Evolutionary conservation across 192 early-diverging fungal genomes (phyloP).

Genomic region (Umbelopsis sp.): DNA sequence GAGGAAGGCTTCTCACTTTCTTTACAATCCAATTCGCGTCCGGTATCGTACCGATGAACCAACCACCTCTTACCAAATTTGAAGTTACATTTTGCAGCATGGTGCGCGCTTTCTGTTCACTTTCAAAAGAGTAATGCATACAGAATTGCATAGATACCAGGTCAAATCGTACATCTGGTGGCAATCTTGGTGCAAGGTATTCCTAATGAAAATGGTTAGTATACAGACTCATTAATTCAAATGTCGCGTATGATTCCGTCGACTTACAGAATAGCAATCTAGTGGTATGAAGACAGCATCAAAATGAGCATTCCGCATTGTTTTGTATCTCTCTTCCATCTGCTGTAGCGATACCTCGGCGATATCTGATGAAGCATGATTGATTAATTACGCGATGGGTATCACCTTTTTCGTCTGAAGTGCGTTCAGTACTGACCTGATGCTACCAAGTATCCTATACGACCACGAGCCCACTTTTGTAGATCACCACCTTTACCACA

Average conservation of each 20-base stretch:
- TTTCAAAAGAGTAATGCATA: conserved; percentile 93
- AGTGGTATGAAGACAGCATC: conserved; percentile 76
- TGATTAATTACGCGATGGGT: not conserved
- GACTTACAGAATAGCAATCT: conserved; percentile 82
- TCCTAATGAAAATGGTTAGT: conserved; percentile 36
- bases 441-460: conserved; percentile 76
- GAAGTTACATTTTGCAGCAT: conserved; percentile 81
- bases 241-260: not conserved
- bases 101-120: conserved; percentile 76
- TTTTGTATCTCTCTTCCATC: conserved; percentile 68
- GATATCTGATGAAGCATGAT: conserved; percentile 68
- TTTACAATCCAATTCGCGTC: conserved; percentile 86
- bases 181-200: conserved; percentile 56
- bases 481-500: conserved; percentile 97
- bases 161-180: conserved; percentile 65
- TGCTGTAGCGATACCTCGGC: conserved; percentile 85
- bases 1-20: conserved; percentile 33
- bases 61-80: conserved; percentile 72
- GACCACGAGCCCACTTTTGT: conserved; percentile 74
- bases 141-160: conserved; percentile 97
- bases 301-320: conserved; percentile 61
- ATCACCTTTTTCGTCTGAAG: not conserved
- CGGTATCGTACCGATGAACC: conserved; percentile 92
- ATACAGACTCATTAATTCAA: not conserved
- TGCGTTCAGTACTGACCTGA: conserved; percentile 54